Percentiles rank a stretch among this genome's conserved stretches.
Conservation (phyloP, 495 filamentous ascomycete species). For the Penicillium salamii region DNA sequence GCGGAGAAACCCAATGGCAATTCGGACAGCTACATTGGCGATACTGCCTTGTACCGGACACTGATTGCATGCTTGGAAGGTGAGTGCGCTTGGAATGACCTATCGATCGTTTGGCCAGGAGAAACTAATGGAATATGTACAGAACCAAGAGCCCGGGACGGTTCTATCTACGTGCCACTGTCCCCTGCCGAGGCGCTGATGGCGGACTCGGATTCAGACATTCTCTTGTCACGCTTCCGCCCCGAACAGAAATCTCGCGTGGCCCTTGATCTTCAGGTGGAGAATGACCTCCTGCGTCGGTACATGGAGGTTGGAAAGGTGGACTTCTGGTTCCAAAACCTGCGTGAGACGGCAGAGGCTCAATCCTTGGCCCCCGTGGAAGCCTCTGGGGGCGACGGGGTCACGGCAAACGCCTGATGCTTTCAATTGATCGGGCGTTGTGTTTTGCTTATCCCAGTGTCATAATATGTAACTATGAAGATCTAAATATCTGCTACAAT, state of each 20-base stretch:
- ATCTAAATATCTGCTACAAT: background rate
- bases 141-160: slow-evolving; percentile 17
- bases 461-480: background rate
- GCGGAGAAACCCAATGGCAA: slow-evolving; percentile 27
- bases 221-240: slow-evolving; percentile 53
- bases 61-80: slow-evolving; percentile 31
- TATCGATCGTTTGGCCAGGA: background rate
- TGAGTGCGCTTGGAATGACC: slow-evolving; percentile 13
- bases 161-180: slow-evolving; percentile 38
- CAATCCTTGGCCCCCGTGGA: background rate
- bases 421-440: slow-evolving; percentile 2
- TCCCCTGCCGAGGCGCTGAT: slow-evolving; percentile 48
- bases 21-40: slow-evolving; percentile 18
- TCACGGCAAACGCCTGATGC: background rate
- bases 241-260: slow-evolving; percentile 49
- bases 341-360: slow-evolving; percentile 29
- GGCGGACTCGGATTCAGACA: slow-evolving; percentile 48
- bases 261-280: slow-evolving; percentile 50
- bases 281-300: slow-evolving; percentile 48
- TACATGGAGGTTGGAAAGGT: slow-evolving; percentile 58
- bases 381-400: background rate
- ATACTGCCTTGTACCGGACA: slow-evolving; percentile 34
- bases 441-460: background rate
- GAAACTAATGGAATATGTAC: background rate
- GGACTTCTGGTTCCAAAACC: slow-evolving; percentile 58